Base-by-base conservation (phyloP, 768 basidiomycete genomes). In the Macrocybe gigantea region DNA sequence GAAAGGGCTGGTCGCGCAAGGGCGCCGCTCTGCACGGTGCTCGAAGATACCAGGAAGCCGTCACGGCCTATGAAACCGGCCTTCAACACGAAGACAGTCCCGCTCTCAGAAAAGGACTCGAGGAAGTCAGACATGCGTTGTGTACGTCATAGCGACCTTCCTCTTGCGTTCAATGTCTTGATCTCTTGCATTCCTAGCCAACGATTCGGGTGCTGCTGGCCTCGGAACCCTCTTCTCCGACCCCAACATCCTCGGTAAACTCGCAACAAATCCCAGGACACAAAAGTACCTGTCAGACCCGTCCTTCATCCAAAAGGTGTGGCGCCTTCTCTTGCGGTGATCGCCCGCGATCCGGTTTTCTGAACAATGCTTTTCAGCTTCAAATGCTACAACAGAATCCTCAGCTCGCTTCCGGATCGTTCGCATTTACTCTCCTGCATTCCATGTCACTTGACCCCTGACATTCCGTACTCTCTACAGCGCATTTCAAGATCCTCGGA, bases 1-100 rank as follows among this genome's bases (percentile, higher is more conserved):
- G 84, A 29, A 97, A 97, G 63, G 93, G 93, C 5, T 92, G 85
- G 69, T 86, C 85, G 11, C 80, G 94, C 48, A 93, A 93, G 62
- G 94, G 94, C 40, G 93, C 94, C 42, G 94, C 94, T 29, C 68
- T 96, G 50, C 94, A 96, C 59, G 94, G 94, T 32, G 73, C 80
- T 33, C 74, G 75, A 49, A 72, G 76, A 62, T 95, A 80, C 58
- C 86, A 83, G 49, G 90, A 93, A 11, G 93, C 93, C 6, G 85
- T 95, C 54, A 72, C 77, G 47, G 82, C 85, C 6, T 95, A 95
- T 66, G 83, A 94, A 59, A 68, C 70, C 29, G 94, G 93, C 13
- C 71, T 96, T 37, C 80, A 86, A 58, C 64, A 85, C 44, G 94
- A 95, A 63, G 87, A 88, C 57, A 88, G 80, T 57, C 82, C 89